Conservation (phyloP, 2,329 filamentous ascomycete species). For the Fusarium agapanthi region DNA sequence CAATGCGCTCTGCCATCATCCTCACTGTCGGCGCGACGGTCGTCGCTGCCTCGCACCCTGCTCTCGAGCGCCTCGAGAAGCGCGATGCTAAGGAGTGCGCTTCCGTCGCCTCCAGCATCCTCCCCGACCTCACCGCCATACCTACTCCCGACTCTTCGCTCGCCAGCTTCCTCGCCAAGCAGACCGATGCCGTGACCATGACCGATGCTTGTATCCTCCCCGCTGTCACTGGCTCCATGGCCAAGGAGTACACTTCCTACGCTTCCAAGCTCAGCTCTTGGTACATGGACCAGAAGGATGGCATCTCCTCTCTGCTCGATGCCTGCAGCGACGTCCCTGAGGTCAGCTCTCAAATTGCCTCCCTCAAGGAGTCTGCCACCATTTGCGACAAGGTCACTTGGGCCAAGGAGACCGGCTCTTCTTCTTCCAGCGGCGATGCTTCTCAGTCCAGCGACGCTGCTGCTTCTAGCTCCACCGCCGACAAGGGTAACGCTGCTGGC, state of each 20-base stretch:
- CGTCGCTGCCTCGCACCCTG: constrained; percentile 13
- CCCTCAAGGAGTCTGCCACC: not conserved
- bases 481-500: constrained; percentile 7
- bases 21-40: constrained; percentile 14
- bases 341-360: constrained; percentile 12
- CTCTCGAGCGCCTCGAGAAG: constrained; percentile 15
- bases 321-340: constrained; percentile 45
- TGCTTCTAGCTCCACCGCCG: not conserved
- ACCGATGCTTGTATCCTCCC: constrained; percentile 41
- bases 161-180: constrained; percentile 24
- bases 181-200: constrained; percentile 30
- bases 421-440: not conserved
- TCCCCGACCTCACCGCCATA: constrained; percentile 31
- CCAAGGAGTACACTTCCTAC: constrained; percentile 41
- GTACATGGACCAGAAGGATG: constrained; percentile 27
- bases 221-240: constrained; percentile 40
- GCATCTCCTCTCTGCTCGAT: constrained; percentile 29
- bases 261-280: constrained; percentile 34
- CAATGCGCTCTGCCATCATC: constrained; percentile 20
- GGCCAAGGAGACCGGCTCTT: constrained; percentile 19
- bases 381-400: constrained; percentile 19
- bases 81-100: constrained; percentile 33
- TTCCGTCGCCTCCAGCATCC: constrained; percentile 27
- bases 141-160: constrained; percentile 35
- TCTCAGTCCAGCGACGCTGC: not conserved